Evolutionary conservation across 2,329 filamentous ascomycete species (phyloP).

Genomic region (Calonectria pteridis): DNA sequence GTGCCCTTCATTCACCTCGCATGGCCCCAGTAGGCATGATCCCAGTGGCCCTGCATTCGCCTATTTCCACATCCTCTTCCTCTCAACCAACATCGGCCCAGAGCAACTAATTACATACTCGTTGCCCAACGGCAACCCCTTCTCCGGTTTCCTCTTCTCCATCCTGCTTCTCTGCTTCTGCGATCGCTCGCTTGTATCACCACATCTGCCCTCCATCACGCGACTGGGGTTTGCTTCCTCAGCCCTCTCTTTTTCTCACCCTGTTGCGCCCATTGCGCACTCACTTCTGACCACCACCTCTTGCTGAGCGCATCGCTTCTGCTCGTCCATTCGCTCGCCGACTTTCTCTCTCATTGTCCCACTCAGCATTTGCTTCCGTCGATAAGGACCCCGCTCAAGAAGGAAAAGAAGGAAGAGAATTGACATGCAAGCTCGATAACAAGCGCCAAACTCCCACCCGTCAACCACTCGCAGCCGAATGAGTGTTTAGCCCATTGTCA

Average conservation of each 20-base stretch:
- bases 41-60: conserved; percentile 5
- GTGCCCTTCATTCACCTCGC: conserved; percentile 1
- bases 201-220: neutral
- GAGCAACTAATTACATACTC: neutral
- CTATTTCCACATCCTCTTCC: conserved; percentile 14
- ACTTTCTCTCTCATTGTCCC: conserved; percentile 2
- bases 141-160: neutral
- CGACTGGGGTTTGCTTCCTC: neutral
- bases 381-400: neutral
- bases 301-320: conserved; percentile 1
- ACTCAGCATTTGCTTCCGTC: neutral
- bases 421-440: neutral
- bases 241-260: conserved; percentile 5
- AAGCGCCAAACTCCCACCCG: neutral
- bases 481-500: neutral
- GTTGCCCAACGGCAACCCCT: neutral
- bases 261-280: neutral
- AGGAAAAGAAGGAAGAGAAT: conserved; percentile 13
- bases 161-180: neutral
- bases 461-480: neutral
- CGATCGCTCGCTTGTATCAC: neutral
- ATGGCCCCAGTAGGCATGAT: conserved; percentile 1
- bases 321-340: neutral
- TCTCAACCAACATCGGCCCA: conserved; percentile 13
- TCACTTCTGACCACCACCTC: conserved; percentile 3